Conservation (phyloP, 495 filamentous ascomycete species). For the Filosporella fistucella region DNA sequence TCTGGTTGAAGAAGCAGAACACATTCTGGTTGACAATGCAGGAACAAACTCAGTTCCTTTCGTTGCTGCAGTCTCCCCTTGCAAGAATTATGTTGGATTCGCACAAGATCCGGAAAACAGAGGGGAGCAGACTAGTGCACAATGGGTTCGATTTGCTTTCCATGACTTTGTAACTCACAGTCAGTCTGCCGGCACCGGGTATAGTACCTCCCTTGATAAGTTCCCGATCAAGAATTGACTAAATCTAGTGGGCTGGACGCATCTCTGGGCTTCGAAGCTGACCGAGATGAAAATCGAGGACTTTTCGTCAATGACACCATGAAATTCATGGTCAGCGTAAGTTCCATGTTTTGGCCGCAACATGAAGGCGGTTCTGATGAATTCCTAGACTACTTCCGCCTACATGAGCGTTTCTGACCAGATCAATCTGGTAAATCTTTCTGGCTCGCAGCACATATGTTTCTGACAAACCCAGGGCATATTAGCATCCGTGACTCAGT, state of each 20-base stretch:
- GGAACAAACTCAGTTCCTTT: not conserved
- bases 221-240: constrained; percentile 18
- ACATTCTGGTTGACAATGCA: not conserved
- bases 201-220: no score
- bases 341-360: constrained; percentile 15
- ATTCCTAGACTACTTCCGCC: not conserved
- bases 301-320: constrained; percentile 35
- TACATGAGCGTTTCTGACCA: no score
- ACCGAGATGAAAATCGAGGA: constrained; percentile 30
- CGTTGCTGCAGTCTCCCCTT: constrained; percentile 1
- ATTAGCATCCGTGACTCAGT: constrained; percentile 25
- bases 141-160: constrained; percentile 42
- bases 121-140: constrained; percentile 30
- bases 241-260: constrained; percentile 27
- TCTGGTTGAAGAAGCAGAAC: not conserved
- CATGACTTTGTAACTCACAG: constrained; percentile 31
- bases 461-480: constrained; percentile 16
- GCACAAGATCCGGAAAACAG: not conserved
- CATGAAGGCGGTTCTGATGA: not conserved
- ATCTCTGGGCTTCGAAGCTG: constrained; percentile 28
- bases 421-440: no score
- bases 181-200: no score
- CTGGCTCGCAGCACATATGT: no score
- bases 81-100: constrained; percentile 3
- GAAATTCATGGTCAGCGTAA: no score